Conservation (phyloP, 1,139 yeast species). For the Hanseniaspora gamundiae region DNA sequence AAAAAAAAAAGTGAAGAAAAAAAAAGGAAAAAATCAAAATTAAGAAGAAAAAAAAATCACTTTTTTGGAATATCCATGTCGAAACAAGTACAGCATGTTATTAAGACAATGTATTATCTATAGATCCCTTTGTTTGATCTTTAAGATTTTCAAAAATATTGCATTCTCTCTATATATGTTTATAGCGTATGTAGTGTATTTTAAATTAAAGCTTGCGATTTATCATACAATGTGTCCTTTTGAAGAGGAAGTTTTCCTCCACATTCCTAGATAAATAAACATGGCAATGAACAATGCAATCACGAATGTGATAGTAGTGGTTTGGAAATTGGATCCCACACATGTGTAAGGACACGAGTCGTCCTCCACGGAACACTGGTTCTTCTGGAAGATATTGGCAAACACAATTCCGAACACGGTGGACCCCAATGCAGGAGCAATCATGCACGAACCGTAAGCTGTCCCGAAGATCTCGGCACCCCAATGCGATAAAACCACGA, state of each 20-base stretch:
- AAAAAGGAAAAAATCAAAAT: too few species aligned
- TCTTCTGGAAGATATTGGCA: conserved; percentile 49
- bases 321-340: neutral
- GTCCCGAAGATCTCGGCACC: conserved; percentile 85
- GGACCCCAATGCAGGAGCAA: conserved; percentile 86
- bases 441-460: conserved; percentile 83
- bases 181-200: too few species aligned
- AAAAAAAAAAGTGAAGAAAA: too few species aligned
- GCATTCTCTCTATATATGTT: too few species aligned
- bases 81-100: too few species aligned
- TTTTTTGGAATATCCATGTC: too few species aligned
- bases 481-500: conserved; percentile 74
- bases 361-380: conserved; percentile 1
- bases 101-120: too few species aligned
- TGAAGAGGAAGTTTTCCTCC: neutral
- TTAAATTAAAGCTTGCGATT: neutral
- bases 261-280: neutral
- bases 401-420: conserved; percentile 58
- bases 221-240: neutral
- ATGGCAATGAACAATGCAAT: neutral
- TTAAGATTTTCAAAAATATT: too few species aligned
- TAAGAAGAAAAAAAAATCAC: too few species aligned
- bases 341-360: neutral
- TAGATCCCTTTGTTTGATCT: too few species aligned
- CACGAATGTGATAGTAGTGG: neutral